Conservation (phyloP, 2,329 filamentous ascomycete species). For the Ascosphaera apis region DNA sequence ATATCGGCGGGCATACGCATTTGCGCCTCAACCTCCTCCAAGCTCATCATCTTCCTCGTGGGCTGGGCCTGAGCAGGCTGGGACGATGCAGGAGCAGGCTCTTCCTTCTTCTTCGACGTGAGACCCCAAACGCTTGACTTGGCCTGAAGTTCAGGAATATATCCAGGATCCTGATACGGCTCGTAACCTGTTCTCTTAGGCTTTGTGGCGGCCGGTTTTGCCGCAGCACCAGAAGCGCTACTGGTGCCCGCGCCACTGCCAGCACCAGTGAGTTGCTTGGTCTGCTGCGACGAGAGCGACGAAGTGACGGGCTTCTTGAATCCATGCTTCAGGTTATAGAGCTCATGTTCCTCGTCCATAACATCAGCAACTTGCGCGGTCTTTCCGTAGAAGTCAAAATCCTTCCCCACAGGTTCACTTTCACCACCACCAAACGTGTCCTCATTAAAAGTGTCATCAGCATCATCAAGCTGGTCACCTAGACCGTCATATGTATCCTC, state of each 20-base stretch:
- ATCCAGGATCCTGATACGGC: slow-evolving; percentile 64
- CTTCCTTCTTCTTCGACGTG: slow-evolving; percentile 30
- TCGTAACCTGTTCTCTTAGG: slow-evolving; percentile 69
- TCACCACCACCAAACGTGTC: slow-evolving; percentile 58
- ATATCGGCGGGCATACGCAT: slow-evolving; percentile 45
- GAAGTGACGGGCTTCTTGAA: neutral
- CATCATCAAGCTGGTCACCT: slow-evolving; percentile 73
- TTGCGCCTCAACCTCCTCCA: slow-evolving; percentile 90
- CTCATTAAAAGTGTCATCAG: slow-evolving; percentile 85
- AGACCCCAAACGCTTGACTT: slow-evolving; percentile 86
- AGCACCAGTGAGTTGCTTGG: slow-evolving; percentile 26
- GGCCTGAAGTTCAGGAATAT: slow-evolving; percentile 73
- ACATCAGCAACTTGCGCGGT: slow-evolving; percentile 71
- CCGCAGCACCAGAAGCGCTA: slow-evolving; percentile 12
- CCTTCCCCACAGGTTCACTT: slow-evolving; percentile 45
- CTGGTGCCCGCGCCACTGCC: slow-evolving; percentile 8
- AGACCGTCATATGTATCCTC: slow-evolving; percentile 95
- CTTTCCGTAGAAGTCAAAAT: slow-evolving; percentile 92
- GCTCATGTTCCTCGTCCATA: slow-evolving; percentile 74
- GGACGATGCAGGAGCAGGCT: slow-evolving; percentile 7
- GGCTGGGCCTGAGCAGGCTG: slow-evolving; percentile 10
- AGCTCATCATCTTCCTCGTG: slow-evolving; percentile 64
- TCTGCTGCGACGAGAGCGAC: neutral
- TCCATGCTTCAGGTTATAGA: slow-evolving; percentile 51
- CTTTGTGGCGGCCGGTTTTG: slow-evolving; percentile 19